Base-by-base conservation (phyloP, 139 green algal genomes). In the Yamagishiella unicocca region DNA sequence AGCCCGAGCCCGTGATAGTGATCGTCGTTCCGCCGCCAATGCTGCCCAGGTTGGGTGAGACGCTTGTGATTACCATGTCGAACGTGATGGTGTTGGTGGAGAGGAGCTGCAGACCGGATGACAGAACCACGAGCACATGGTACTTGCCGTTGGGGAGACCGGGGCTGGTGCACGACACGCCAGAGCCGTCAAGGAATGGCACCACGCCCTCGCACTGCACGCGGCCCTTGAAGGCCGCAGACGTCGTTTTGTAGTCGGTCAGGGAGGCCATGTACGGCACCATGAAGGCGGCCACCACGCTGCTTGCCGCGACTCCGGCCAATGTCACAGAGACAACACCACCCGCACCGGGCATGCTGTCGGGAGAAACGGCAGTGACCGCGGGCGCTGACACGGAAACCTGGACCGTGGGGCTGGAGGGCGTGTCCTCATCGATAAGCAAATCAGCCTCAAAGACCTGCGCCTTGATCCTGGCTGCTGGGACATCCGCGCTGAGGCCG, bases 1-100 rank as follows among this genome's bases (percentile, higher is more conserved):
- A 92, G 42, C 90, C 90, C 7, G 61, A 29, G 31, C 85, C 90
- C 17, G 31, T 76, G n/a, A 93, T 88, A 22, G 68, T 82, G 27
- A 93, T 14, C 21, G 35, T 40, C 4, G 85, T 85, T 74, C 82
- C 82, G 40, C 90, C 90, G 27, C 75, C 90, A 14, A 88, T 83
- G 86, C 76, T 88, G 64, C 90, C 90, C 12, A 66, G 37, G 42
- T 73, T 31, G 5, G 90, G 85, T 0, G 43, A 70, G 5, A 90
- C 66, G 24, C 25, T 38, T n/a, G 81, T 85, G 43, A 91, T 64
- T 27, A 67, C 10, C 17, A 89, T 21, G 10, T 83, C 79, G 22
- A 82, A 85, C 25, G n/a, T 35, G 40, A 89, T 53, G 21, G 75
- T 27, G 2, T 75, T 8, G 0, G 72, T 12, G 7, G 74, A 83